Conservation (phyloP, 2,329 filamentous ascomycete species). For the Fusarium nanum region DNA sequence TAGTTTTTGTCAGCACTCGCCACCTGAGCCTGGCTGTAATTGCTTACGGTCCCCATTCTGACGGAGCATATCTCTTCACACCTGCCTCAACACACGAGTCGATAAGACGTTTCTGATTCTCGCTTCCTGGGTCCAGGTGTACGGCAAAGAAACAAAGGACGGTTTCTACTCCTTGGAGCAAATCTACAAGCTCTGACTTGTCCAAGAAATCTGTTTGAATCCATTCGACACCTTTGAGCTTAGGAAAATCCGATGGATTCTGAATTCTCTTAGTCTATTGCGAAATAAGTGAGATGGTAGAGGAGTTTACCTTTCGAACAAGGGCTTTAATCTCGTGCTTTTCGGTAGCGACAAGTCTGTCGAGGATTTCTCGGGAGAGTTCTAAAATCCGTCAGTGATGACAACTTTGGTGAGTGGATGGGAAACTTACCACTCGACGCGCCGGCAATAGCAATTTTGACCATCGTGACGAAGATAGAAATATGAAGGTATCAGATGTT, state of each 20-base stretch:
- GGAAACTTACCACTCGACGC: neutral
- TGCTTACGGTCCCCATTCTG: constrained; percentile 11
- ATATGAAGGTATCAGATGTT: no score
- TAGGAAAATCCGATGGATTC: neutral
- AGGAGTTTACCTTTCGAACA: neutral
- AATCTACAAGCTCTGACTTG: neutral
- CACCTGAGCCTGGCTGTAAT: rapidly evolving
- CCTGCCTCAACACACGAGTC: constrained; percentile 3
- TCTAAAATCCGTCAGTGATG: rapidly evolving
- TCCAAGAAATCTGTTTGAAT: neutral
- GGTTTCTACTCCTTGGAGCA: neutral
- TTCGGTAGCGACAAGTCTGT: neutral
- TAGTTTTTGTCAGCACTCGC: neutral
- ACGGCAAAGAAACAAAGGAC: constrained; percentile 12
- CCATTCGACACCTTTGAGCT: neutral
- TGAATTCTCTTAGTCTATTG: rapidly evolving
- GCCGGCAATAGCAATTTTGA: constrained; percentile 10
- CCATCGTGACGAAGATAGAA: neutral
- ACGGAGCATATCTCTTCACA: constrained; percentile 3
- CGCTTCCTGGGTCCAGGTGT: neutral
- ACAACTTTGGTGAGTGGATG: rapidly evolving
- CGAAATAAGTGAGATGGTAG: rapidly evolving
- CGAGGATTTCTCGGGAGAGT: constrained; percentile 11
- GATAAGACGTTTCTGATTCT: constrained; percentile 17
- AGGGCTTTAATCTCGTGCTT: constrained; percentile 2